Base-by-base conservation (phyloP, 2,329 filamentous ascomycete species). In the Phaeosphaeriaceae sp. region DNA sequence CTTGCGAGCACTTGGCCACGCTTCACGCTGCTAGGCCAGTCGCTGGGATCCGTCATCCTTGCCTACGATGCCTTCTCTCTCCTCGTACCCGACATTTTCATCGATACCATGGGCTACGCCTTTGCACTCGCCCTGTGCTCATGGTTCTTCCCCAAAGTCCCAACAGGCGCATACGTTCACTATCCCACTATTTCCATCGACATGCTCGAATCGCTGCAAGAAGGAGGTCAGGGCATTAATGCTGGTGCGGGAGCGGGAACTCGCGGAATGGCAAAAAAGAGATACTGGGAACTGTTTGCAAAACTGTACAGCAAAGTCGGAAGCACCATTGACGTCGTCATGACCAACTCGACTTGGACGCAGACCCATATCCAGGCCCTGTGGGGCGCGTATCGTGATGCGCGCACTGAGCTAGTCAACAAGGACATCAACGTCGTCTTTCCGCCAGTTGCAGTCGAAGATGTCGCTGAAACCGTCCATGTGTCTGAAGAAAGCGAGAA, bases 121-220 rank as follows among this genome's bases (percentile, higher is more conserved):
- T 99, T 98, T 74, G 86, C 91, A 0, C 85, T 97, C 11, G 92
- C 91, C 9, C 83, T 97, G 2, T 91, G 85, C 77, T 95, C 93
- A 73, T 85, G 91, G 62, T 83, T 98, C 22, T 98, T 98, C 73
- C 90, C 86, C 0, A 78, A 81, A 36, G 86, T 97, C 1, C 91
- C 94, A 0, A 97, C 93, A 0, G 93, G 87, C 47, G 93, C 95
- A 52, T 99, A 99, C 74, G 93, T 98, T 1, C 95, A 99, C 80
- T 99, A 98, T 75, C 95, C 95, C 1, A 98, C 94, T 55, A 99
- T 99, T 53, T 97, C 93, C 2, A 99, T 93, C 51, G 95, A 99
- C 72, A 99, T 99, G 95, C 86, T 99, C 3, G 85, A 88, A 21
- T 94, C 91, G 19, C 86, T 97, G 4, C 58, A 70, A 42, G 62